phyloP scores from a whole-genome alignment of 75 land plant genomes.

The Pseudotsuga menziesii region DNA sequence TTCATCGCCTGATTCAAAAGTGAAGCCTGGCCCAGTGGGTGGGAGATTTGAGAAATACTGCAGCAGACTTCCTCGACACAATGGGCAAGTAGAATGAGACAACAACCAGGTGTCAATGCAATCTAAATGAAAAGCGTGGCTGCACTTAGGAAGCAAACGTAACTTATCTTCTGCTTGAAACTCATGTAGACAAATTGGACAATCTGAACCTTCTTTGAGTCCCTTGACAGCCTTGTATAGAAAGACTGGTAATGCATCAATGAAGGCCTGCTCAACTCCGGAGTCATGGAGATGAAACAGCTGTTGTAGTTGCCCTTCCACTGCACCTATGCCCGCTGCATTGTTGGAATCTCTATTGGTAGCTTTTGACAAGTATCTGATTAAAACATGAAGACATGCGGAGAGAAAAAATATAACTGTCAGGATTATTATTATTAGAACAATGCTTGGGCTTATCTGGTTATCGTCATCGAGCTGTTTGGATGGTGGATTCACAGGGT shows the following conservation, averaged over 20 bases:
- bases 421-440: constrained; percentile 43
- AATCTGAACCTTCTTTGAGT: constrained; percentile 51
- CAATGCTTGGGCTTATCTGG: constrained; percentile 36
- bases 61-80: constrained; percentile 32
- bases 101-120: constrained; percentile 65
- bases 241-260: constrained; percentile 52
- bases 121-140: constrained; percentile 52
- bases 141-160: constrained; percentile 50
- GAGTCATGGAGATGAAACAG: constrained; percentile 55
- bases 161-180: constrained; percentile 46
- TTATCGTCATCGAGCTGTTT: constrained; percentile 2
- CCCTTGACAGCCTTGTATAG: constrained; percentile 36
- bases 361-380: constrained; percentile 25
- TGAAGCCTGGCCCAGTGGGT: constrained; percentile 9
- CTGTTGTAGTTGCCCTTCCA: constrained; percentile 57
- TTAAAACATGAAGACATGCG: constrained; percentile 45
- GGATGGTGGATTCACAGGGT: too few species aligned
- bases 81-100: constrained; percentile 61
- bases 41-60: constrained; percentile 23
- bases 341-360: constrained; percentile 25
- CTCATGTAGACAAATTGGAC: constrained; percentile 52
- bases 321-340: constrained; percentile 27
- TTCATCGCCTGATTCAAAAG: constrained; percentile 10
- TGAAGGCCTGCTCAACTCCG: constrained; percentile 54
- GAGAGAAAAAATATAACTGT: constrained; percentile 46